phyloP scores from a whole-genome alignment of 2,329 filamentous ascomycete species.

The Macrophomina phaseolina region DNA sequence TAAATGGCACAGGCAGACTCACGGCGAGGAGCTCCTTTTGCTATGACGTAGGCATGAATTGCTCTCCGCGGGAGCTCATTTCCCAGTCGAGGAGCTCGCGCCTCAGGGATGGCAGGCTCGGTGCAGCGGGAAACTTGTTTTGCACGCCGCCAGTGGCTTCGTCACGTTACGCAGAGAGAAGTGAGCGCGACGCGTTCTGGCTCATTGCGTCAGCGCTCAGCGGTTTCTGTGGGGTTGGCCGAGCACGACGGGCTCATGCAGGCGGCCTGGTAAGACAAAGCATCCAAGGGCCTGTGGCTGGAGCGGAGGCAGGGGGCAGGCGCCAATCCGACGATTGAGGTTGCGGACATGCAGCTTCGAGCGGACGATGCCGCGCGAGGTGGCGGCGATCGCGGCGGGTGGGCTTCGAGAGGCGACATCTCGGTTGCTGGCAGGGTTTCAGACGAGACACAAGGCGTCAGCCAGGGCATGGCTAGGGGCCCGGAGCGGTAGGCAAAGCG shows the following conservation, averaged over 20 bases:
- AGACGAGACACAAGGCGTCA: constrained; percentile 18
- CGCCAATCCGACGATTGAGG: constrained; percentile 20
- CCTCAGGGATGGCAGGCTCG: constrained; percentile 34
- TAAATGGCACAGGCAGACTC: constrained; percentile 15
- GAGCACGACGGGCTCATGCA: constrained; percentile 9
- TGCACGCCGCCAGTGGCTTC: constrained; percentile 29
- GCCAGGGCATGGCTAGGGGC: background rate
- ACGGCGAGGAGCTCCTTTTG: background rate
- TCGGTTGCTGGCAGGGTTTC: background rate
- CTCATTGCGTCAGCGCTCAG: constrained; percentile 26
- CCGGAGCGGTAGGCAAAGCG: background rate
- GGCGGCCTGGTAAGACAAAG: constrained; percentile 17
- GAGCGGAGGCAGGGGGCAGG: constrained; percentile 13
- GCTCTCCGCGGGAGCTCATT: constrained; percentile 10
- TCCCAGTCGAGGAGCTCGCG: constrained; percentile 36
- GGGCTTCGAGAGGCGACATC: constrained; percentile 19
- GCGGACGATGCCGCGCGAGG: constrained; percentile 9
- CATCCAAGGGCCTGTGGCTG: constrained; percentile 18
- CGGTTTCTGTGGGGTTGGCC: constrained; percentile 1
- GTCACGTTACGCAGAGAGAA: constrained; percentile 24
- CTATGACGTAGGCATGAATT: constrained; percentile 42
- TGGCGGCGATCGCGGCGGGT: constrained; percentile 12
- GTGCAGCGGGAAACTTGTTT: constrained; percentile 45
- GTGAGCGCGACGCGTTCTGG: constrained; percentile 16
- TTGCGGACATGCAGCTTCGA: background rate